phyloP scores from a whole-genome alignment of 495 filamentous ascomycete genomes.

The Saxophila tyrrhenica region DNA sequence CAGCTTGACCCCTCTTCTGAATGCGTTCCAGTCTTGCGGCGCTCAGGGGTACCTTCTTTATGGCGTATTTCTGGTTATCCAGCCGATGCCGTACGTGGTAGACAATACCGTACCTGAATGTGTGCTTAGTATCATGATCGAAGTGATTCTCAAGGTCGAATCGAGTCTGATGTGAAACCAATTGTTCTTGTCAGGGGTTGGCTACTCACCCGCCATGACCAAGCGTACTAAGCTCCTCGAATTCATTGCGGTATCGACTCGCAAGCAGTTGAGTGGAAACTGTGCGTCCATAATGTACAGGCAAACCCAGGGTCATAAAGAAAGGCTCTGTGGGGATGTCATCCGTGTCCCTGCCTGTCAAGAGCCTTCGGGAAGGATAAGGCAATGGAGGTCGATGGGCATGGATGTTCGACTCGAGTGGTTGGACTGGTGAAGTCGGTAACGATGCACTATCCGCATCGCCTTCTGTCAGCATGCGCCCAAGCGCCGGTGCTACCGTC shows the following conservation, averaged over 20 bases:
- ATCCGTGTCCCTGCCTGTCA: not conserved
- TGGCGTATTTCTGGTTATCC: conserved; percentile 32
- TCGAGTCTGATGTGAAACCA: too few relatives aligned
- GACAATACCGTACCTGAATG: conserved; percentile 29
- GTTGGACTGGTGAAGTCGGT: not conserved
- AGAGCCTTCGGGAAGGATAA: not conserved
- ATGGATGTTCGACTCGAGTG: too few relatives aligned
- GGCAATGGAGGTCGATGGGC: not conserved
- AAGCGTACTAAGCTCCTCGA: conserved; percentile 25
- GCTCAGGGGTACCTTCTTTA: conserved; percentile 34
- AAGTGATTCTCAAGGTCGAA: too few relatives aligned
- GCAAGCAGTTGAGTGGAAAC: too few relatives aligned
- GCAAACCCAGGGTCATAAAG: too few relatives aligned
- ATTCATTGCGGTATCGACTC: conserved; percentile 24
- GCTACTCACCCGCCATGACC: conserved; percentile 30
- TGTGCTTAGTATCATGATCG: too few relatives aligned
- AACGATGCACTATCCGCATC: not conserved
- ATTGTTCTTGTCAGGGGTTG: too few relatives aligned
- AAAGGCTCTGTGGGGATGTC: too few relatives aligned
- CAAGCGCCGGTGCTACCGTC: not conserved
- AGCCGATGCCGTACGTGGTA: conserved; percentile 30
- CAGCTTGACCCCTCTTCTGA: conserved; percentile 17
- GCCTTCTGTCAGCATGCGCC: not conserved
- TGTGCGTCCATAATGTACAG: too few relatives aligned
- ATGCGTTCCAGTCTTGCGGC: conserved; percentile 18